Percentiles rank a stretch among this genome's conserved stretches.
phyloP scores from a whole-genome alignment of 129 eudicot genomes.

The Heracleum sosnowskyi region DNA sequence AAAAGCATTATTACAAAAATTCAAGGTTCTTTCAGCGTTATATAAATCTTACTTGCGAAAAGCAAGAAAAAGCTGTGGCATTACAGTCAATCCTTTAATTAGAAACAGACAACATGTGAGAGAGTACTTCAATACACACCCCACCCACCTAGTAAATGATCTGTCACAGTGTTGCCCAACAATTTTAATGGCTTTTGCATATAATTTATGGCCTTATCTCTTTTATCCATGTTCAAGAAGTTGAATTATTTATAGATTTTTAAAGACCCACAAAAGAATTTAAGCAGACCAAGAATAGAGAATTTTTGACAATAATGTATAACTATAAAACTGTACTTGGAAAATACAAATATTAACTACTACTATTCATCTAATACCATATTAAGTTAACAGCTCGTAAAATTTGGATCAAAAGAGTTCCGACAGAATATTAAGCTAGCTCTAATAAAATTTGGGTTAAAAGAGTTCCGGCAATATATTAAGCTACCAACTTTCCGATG shows the following conservation, averaged over 20 bases:
- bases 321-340: not conserved
- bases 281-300: not conserved
- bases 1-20: not conserved
- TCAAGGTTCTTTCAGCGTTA: not conserved
- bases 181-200: not conserved
- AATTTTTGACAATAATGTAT: not conserved
- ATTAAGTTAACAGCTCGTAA: not conserved
- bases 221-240: not conserved
- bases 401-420: no score
- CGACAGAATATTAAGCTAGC: not conserved
- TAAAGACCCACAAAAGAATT: not conserved
- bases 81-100: constrained; percentile 6
- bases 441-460: no score
- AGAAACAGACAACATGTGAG: constrained; percentile 9
- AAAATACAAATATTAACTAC: not conserved
- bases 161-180: not conserved
- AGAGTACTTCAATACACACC: not conserved
- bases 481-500: no score
- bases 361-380: not conserved
- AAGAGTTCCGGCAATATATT: not conserved
- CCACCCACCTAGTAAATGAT: constrained; percentile 5
- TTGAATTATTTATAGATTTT: not conserved
- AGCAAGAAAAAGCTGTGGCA: constrained; percentile 8
- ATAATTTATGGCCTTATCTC: not conserved
- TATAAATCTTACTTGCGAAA: constrained; percentile 1